Evolutionary conservation across 805 yeast genomes (phyloP).

Genomic region (Ogataea naganishii): DNA sequence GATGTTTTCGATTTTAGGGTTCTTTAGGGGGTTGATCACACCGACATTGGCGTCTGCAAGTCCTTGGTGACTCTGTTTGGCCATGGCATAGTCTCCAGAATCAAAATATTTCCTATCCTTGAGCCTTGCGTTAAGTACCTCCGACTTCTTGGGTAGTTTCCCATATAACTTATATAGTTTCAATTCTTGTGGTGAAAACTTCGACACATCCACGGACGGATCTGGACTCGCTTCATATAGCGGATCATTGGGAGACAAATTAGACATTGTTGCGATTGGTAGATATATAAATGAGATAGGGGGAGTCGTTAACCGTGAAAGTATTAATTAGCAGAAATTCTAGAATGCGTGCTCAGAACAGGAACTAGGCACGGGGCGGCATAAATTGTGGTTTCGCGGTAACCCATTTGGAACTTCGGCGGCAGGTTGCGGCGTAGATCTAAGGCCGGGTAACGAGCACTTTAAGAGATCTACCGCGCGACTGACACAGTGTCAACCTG

Average conservation of each 20-base stretch:
- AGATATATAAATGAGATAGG: too few relatives aligned
- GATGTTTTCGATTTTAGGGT: slow-evolving; percentile 51
- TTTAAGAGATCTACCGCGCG: too few relatives aligned
- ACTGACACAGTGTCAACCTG: too few relatives aligned
- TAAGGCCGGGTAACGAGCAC: too few relatives aligned
- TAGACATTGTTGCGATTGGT: too few relatives aligned
- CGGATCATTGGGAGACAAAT: slow-evolving; percentile 37
- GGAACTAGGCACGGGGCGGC: too few relatives aligned
- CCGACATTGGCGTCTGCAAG: slow-evolving; percentile 12
- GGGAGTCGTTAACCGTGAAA: too few relatives aligned
- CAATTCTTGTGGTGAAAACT: slow-evolving; percentile 70
- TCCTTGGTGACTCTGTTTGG: slow-evolving; percentile 43
- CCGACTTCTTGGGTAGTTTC: slow-evolving; percentile 73
- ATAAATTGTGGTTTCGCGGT: too few relatives aligned
- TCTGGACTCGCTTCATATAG: slow-evolving; percentile 30
- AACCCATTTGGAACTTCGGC: too few relatives aligned
- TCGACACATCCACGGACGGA: slow-evolving; percentile 39
- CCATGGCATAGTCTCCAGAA: slow-evolving; percentile 90
- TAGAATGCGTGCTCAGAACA: too few relatives aligned
- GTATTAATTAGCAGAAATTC: too few relatives aligned
- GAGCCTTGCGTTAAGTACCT: slow-evolving; percentile 62
- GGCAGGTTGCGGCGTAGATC: too few relatives aligned
- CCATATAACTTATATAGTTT: slow-evolving; percentile 77
- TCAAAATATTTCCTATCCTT: slow-evolving; percentile 90
- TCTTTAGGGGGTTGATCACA: slow-evolving; percentile 27